Evolutionary conservation across 129 eudicot species (phyloP).

Genomic region (Tanacetum coccineum): DNA sequence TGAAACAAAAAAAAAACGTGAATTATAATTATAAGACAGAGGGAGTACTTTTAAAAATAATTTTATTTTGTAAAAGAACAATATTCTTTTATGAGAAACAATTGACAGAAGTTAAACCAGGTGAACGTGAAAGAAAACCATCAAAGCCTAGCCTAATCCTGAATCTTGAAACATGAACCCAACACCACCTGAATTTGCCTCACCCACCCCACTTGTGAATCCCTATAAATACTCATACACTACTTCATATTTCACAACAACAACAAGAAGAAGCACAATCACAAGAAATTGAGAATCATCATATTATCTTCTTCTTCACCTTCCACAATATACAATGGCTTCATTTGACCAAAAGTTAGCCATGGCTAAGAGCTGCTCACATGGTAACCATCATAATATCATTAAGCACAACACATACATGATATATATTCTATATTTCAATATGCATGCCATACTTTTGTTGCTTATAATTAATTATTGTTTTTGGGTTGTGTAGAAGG

Average conservation of each 20-base stretch:
- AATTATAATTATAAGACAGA: too few species aligned
- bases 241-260: neutral
- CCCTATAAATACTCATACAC: slow-evolving; percentile 36
- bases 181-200: slow-evolving; percentile 25
- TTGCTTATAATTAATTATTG: neutral
- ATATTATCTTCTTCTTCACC: neutral
- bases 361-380: slow-evolving; percentile 84
- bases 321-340: slow-evolving; percentile 24
- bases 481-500: slow-evolving; percentile 52
- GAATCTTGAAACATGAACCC: slow-evolving; percentile 24
- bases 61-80: too few species aligned
- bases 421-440: neutral
- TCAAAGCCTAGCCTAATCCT: slow-evolving; percentile 38
- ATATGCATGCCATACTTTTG: neutral
- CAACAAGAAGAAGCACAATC: neutral
- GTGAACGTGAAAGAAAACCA: slow-evolving; percentile 40
- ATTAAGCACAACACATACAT: neutral
- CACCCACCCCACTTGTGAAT: slow-evolving; percentile 15
- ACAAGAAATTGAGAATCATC: neutral
- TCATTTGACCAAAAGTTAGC: slow-evolving; percentile 72
- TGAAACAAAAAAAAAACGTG: too few species aligned
- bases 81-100: slow-evolving; percentile 8
- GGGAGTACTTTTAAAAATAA: too few species aligned
- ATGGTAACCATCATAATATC: slow-evolving; percentile 39
- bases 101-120: slow-evolving; percentile 15